These are phyloP conservation scores for Alternaria hordeiaustralica DNA, from an alignment of 2,329 filamentous ascomycete genomes.

Conservation along the genomic window DNA sequence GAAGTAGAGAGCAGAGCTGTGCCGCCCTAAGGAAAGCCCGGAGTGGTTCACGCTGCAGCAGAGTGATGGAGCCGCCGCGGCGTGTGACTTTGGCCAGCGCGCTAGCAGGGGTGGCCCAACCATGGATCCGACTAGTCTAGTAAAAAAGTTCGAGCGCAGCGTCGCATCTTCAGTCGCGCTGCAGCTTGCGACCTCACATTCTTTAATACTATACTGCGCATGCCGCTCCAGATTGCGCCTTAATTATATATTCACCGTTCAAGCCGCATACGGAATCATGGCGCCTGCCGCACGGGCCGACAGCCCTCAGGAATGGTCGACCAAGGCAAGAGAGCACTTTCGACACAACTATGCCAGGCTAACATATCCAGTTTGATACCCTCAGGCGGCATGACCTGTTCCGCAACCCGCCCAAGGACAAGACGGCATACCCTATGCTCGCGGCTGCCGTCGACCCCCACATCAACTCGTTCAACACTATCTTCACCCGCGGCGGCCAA, in stretches of 20 bases:
- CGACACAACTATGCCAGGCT: neutral
- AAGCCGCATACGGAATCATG: conserved; percentile 22
- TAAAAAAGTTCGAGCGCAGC: conserved; percentile 17
- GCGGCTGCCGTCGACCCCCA: conserved; percentile 88
- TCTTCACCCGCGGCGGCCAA: conserved; percentile 77
- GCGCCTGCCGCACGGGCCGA: conserved; percentile 53
- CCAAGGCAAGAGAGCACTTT: conserved; percentile 55
- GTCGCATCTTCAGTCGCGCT: conserved; percentile 8
- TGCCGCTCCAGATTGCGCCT: conserved; percentile 11
- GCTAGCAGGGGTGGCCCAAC: conserved; percentile 20
- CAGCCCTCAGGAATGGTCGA: conserved; percentile 68
- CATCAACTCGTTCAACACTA: conserved; percentile 91
- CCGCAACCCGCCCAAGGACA: conserved; percentile 83
- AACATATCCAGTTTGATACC: conserved; percentile 68
- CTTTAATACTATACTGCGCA: neutral
- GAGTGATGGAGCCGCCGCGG: conserved; percentile 28
- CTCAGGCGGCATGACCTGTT: conserved; percentile 88
- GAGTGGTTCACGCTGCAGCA: conserved; percentile 26
- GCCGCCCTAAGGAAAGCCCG: conserved; percentile 38
- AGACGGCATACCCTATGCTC: conserved; percentile 84
- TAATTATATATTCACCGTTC: neutral
- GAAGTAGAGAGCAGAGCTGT: conserved; percentile 30
- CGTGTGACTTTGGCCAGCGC: conserved; percentile 21
- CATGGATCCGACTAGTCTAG: conserved; percentile 14
- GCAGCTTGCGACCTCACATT: neutral